Base-by-base conservation (phyloP, 495 filamentous ascomycete genomes). In the Penicillium ochrochloron region DNA sequence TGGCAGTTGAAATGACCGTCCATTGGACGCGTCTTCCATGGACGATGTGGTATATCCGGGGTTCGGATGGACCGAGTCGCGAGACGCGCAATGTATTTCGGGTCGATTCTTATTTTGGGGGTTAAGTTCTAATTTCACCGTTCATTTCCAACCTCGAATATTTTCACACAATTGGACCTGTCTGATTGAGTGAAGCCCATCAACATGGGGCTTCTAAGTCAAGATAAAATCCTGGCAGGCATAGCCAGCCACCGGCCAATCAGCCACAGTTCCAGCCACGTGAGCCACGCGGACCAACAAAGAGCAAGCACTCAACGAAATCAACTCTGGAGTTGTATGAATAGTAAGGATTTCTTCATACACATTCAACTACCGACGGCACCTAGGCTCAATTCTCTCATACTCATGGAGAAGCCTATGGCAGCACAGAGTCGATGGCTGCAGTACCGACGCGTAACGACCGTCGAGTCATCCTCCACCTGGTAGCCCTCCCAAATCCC, bases 401-500 rank as follows among this genome's bases (percentile, higher is more conserved):
- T 34, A 44, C 17, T 31, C 37, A 70, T 70, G 71, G 66, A 65
- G 62, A 50, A 35, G 17, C n/a, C 46, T 41, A 17, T 19, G 52
- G 2, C 2, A 7, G n/a, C 21, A 19, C 53, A 21, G 31, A 55
- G 70, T 71, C 63, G 60, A 79, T 80, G 77, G 78, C 78, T 70
- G 66, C 67, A 55, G 59, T 68, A 70, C 84, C 77, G 46, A 79
- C 76, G 60, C 83, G 87, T 65, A 81, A 84, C 65, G 84, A 92
- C 71, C 79, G 82, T 69, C 85, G 90, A 61, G 82, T 92, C 74
- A 90, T 96, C 72, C 79, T 96, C 57, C 92, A 95, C 70, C 90
- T 95, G 77, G 92, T 94, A 78, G 70, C 84, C n/a, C 29, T 21
- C 2, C 4, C 44, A 48, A 48, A 7, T 59, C 55, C 34, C 27